Evolutionary conservation across 2,329 filamentous ascomycete genomes (phyloP), one percentile per base, ranked within the genome.

Genomic region (Phialophora chinensis): DNA sequence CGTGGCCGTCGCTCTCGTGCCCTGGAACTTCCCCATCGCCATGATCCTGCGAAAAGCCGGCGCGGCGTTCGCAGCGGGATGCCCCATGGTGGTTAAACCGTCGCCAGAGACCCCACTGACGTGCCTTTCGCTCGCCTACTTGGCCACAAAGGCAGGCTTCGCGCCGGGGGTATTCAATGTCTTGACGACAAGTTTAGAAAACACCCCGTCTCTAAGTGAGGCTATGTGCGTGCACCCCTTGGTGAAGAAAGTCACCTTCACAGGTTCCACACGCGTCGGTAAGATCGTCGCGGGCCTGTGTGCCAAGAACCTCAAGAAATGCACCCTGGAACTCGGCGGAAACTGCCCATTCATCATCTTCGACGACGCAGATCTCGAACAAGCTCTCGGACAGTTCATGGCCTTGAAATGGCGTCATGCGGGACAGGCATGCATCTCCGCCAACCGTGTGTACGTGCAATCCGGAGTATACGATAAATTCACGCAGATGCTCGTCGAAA

Each of bases 41-140:
- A 82, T 91, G 86, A 83, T 91, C 6, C 76, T 91, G 60, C 82
- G 90, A 35, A 92, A 91, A 74, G 88, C 85, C 1, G 83, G 86
- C 56, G 87, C 89, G 6, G 89, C 89, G 0, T 77, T 91, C 47
- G 90, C 90, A 1, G 89, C 89, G 2, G 90, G 90, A 0, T 91
- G 89, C 74, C 88, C 89, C 1, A 91, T 93, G 87, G 82, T 93
- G 33, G 82, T 87, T 17, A 92, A 92, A 78, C 88, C 90, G 1
- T 89, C 87, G 3, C 89, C 89, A 0, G 89, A 92, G 75, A 88
- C 86, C 0, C 86, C 87, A 0, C 79, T 88, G 38, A 85, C 84
- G 1, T 82, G 85, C 0, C 75, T 88, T 17, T 80, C 82, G 2
- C 74, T 88, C n/a, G 86, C 74, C 0, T 71, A 79, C 49, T 76